phyloP scores from a whole-genome alignment of 371 early-diverging fungal species.

The Mucor mucedo region DNA sequence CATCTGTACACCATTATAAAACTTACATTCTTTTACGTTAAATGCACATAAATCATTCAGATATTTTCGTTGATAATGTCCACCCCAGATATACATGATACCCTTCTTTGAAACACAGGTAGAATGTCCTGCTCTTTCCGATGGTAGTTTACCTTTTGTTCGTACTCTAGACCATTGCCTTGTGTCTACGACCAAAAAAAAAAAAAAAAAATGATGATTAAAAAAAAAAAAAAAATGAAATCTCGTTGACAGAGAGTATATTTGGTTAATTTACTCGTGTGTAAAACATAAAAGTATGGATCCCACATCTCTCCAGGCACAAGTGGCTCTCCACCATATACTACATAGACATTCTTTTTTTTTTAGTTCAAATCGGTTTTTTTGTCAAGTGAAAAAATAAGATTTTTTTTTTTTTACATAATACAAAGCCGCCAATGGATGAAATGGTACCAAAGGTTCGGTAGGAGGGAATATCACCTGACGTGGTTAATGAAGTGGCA shows the following conservation, averaged over 20 bases:
- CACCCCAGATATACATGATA: constrained; percentile 66
- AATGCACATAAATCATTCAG: constrained; percentile 67
- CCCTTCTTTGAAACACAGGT: constrained; percentile 60
- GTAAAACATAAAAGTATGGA: constrained; percentile 32
- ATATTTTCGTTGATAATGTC: constrained; percentile 60
- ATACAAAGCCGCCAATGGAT: constrained; percentile 25
- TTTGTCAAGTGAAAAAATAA: neutral
- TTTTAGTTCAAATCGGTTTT: too few relatives aligned
- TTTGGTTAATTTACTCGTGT: constrained; percentile 22
- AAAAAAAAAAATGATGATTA: neutral
- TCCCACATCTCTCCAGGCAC: constrained; percentile 30
- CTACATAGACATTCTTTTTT: constrained; percentile 2
- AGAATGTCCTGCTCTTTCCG: constrained; percentile 68
- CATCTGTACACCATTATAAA: too few relatives aligned
- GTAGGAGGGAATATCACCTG: constrained; percentile 35
- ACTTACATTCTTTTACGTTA: constrained; percentile 59
- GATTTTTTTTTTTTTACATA: too few relatives aligned
- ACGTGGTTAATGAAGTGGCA: constrained; percentile 19
- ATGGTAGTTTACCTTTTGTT: constrained; percentile 58
- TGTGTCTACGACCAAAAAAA: constrained; percentile 26
- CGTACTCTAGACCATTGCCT: constrained; percentile 53
- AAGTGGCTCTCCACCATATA: constrained; percentile 37
- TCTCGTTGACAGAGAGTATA: neutral
- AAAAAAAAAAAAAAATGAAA: neutral
- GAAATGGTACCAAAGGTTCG: constrained; percentile 25